Base-by-base conservation (phyloP, 2,329 filamentous ascomycete genomes). In the Eutypa lata region DNA sequence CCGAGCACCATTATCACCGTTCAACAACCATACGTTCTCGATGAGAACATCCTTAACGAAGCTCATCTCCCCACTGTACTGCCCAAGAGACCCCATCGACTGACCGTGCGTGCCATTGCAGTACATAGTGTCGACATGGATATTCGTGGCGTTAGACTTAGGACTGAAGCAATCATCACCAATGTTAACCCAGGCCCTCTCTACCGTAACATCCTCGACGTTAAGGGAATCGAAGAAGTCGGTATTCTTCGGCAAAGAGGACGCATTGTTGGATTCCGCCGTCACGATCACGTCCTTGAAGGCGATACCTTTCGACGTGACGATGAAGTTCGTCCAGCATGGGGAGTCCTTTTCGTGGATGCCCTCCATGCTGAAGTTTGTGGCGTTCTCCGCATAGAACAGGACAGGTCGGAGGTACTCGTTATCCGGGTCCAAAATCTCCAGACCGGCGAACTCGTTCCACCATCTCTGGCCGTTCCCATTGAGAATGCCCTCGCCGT, bases 241-340 rank as follows among this genome's bases (percentile, higher is more conserved):
- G 0, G 81, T 84, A 64, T 86, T 86, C 61, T 82, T 82, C 4
- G 82, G 79, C 1, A 77, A 68, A 7, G 71, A 63, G 44, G 71
- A 68, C 5, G 67, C 64, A 10, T 75, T 74, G 47, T 73, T 73
- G 18, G 79, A 83, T 18, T 73, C 69, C 0, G 80, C 78, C 13
- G 81, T 80, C 49, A 81, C 79, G 21, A 76, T 73, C 7, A 84
- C 73, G 52, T 82, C 72, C 38, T 78, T 76, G 52, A 80, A 82
- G 2, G 74, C 72, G 48, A 84, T 68, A 54, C 82, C 78, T 62
- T 82, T 70, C 44, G 73, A 82, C 31, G 77, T 76, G 14, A 85
- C 80, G 35, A 86, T 71, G 58, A 85, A 86, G 61, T 82, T 86
- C 2, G 78, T 84, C 82, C 83, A 86, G 70, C 80, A 84, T 1